These are phyloP conservation scores for Xylaria sp. DNA, from an alignment of 2,329 filamentous ascomycete genomes.

Conservation along the genomic window DNA sequence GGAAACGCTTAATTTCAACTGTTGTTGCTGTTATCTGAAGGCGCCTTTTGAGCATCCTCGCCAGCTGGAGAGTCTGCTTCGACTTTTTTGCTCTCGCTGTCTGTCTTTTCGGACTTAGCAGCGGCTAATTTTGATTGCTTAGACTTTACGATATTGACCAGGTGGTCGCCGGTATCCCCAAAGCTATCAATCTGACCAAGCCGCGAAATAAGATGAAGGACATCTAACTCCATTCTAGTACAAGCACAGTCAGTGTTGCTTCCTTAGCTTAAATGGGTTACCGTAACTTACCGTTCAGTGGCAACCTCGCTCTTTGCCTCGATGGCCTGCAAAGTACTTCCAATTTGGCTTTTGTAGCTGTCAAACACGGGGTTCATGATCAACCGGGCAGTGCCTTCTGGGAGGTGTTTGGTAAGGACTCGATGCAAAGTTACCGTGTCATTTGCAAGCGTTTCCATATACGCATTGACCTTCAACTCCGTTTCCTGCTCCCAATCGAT, in stretches of 20 bases:
- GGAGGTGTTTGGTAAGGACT: slow-evolving; percentile 81
- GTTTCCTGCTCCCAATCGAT: slow-evolving; percentile 73
- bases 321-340: slow-evolving; percentile 70
- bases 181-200: slow-evolving; percentile 82
- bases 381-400: slow-evolving; percentile 74
- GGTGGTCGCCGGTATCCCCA: slow-evolving; percentile 71
- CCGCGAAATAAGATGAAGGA: slow-evolving; percentile 72
- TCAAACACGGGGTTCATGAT: slow-evolving; percentile 88
- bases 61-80: slow-evolving; percentile 2
- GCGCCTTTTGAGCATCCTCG: slow-evolving; percentile 1
- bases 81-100: neutral
- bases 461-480: slow-evolving; percentile 61
- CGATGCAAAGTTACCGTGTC: slow-evolving; percentile 86
- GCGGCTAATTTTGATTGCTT: slow-evolving; percentile 52
- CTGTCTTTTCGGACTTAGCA: slow-evolving; percentile 15
- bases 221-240: slow-evolving; percentile 74
- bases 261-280: neutral
- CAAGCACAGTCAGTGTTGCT: slow-evolving; percentile 4
- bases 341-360: slow-evolving; percentile 81
- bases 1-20: slow-evolving; percentile 25
- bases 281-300: slow-evolving; percentile 68
- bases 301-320: slow-evolving; percentile 70
- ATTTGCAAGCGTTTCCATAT: slow-evolving; percentile 86
- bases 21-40: slow-evolving; percentile 30
- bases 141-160: slow-evolving; percentile 67